Base-by-base conservation (phyloP, 805 yeast genomes). In the Hanseniaspora thailandica region DNA sequence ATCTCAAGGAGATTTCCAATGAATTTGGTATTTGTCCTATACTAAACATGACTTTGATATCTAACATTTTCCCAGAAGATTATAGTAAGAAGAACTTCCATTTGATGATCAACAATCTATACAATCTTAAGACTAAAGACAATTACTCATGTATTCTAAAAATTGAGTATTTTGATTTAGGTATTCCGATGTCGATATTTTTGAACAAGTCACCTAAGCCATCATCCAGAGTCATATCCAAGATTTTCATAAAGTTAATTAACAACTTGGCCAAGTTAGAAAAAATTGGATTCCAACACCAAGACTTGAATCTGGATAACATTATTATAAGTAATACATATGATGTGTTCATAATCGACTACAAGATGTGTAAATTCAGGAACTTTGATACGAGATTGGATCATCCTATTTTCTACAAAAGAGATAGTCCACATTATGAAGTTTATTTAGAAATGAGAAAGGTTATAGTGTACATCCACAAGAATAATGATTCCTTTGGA, bases 271-370 rank as follows among this genome's bases (percentile, higher is more conserved):
- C 76, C 25, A 65, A 65, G 9, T 82, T 78, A 1, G 88, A 84
- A 63, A 63, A 68, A 15, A 61, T 66, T 55, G 70, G 74, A 56
- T 82, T 82, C 64, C 89, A 83, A 64, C 90, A 84, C 60, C 71
- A 90, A 45, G 86, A 83, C 63, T 64, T 84, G 55, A 83, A 80
- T 57, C 72, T 83, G 74, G 81, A 82, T 12, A 83, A 83, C 60
- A 69, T 83, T 51, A 67, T 81, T 15, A 67, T 83, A 17, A 70
- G 70, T 47, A 58, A 59, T 13, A 55, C 60, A 7, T 63, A 65
- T 15, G 69, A 69, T 54, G 78, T 78, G 5, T 74, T 76, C 12
- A 60, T 83, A 7, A 77, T 81, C 55, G 86, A 82, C 58, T 76
- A 75, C 58, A 75, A 82, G 12, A 68, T 78, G 30, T 72, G 81